These are phyloP conservation scores for Harrya chromipes DNA, from an alignment of 768 basidiomycete species.

Conservation along the genomic window DNA sequence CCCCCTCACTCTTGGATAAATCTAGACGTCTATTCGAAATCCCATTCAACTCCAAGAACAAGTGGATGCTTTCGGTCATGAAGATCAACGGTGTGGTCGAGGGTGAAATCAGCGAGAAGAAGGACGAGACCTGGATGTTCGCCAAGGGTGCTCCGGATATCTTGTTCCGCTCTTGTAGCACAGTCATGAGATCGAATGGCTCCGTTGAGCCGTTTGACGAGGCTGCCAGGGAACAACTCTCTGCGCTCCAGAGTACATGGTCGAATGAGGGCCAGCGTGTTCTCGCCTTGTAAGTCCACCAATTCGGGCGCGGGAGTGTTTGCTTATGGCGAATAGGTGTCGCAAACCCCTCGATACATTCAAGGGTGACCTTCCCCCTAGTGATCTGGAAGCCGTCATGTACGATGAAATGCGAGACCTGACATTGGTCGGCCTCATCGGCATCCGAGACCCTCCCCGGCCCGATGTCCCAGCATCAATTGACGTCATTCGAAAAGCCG, in stretches of 20 bases:
- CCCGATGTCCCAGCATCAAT: constrained; percentile 48
- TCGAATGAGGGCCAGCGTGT: constrained; percentile 53
- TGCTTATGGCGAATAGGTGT: constrained; percentile 20
- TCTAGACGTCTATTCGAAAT: constrained; percentile 35
- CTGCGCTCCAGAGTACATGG: constrained; percentile 38
- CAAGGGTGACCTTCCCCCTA: constrained; percentile 24
- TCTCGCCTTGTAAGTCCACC: constrained; percentile 37
- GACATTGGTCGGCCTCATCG: constrained; percentile 49
- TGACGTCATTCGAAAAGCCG: constrained; percentile 44
- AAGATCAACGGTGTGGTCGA: constrained; percentile 18
- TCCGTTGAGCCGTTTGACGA: constrained; percentile 31
- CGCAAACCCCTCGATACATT: constrained; percentile 29
- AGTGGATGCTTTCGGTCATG: constrained; percentile 54
- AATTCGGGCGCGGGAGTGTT: neutral
- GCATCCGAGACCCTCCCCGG: constrained; percentile 56
- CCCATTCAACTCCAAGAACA: constrained; percentile 51
- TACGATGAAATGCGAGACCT: constrained; percentile 37
- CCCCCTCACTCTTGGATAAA: constrained; percentile 17
- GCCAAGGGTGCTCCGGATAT: constrained; percentile 63
- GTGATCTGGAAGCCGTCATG: constrained; percentile 38
- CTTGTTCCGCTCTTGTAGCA: constrained; percentile 40
- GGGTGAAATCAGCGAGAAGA: constrained; percentile 7
- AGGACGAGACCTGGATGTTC: constrained; percentile 33
- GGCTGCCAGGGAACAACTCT: constrained; percentile 17
- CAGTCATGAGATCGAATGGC: constrained; percentile 33